Evolutionary conservation across 176 grass and related monocot genomes (phyloP), one percentile per base, ranked within the genome.

Genomic region (Dactylis glomerata): DNA sequence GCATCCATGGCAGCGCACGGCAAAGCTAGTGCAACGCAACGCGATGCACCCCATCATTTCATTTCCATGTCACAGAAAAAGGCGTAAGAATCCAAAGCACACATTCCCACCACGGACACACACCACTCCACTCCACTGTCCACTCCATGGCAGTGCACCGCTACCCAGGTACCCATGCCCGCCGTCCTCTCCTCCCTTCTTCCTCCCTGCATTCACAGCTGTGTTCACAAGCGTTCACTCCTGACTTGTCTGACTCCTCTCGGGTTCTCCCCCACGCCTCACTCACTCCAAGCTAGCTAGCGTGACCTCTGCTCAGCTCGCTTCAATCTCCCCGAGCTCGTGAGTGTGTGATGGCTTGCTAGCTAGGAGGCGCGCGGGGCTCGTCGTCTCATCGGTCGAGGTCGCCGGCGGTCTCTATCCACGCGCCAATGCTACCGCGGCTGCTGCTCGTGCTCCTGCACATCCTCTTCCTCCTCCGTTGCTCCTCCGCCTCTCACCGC

Each of bases 61-160:
- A 24, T 49, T 79, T 80, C 75, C 41, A 77, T 64, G 78, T 69
- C 70, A 24, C 75, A 59, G 50, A 41, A 68, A 79, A 87, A 42
- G 12, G 3, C 8, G 0, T 16, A 80, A 91, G 81, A 81, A 87
- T 91, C 85, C 84, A 90, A 86, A 81, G 76, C 85, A 81, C 89
- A 81, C 89, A 81, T 75, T 87, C 88, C 80, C 80, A 90, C 73
- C 84, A 9, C 23, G 47, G 73, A 64, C 59, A 64, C 26, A 63
- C 59, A 58, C 68, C 68, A 22, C 73, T 56, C 75, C 84, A 45
- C 50, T 56, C 73, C 79, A 78, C 68, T 15, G 63, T 47, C 68
- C 84, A 49, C 51, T 57, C 74, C 80, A 78, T 58, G 68, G 42
- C 58, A 24, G 46, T 33, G 77, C 89, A 77, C 71, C 76, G 44